These are phyloP conservation scores for Colletotrichum trifolii DNA, from an alignment of 2,329 filamentous ascomycete genomes.

Conservation along the genomic window DNA sequence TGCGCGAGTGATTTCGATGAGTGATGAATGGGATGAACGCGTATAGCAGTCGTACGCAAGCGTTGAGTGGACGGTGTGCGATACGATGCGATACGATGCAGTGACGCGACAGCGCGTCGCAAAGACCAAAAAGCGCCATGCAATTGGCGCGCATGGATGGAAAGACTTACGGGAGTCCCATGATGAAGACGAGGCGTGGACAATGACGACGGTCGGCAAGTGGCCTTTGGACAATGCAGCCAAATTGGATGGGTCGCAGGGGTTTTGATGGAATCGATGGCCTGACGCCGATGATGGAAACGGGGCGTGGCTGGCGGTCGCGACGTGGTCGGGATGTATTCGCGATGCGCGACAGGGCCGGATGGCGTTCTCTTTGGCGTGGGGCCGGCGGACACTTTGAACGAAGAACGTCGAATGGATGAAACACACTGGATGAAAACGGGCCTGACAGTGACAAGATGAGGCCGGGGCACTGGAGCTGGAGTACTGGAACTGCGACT, in stretches of 20 bases:
- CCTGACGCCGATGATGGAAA: conserved; percentile 19
- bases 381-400: conserved; percentile 23
- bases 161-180: conserved; percentile 61
- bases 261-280: not conserved
- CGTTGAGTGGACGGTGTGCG: conserved; percentile 23
- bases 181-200: conserved; percentile 39
- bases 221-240: not conserved
- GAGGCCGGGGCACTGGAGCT: conserved; percentile 12
- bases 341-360: conserved; percentile 29
- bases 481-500: conserved; percentile 4
- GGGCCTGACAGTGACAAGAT: not conserved
- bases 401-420: conserved; percentile 1
- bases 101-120: conserved; percentile 14
- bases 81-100: conserved; percentile 26
- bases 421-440: not conserved
- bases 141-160: not conserved
- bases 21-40: conserved; percentile 6
- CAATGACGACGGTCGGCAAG: not conserved
- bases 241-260: not conserved
- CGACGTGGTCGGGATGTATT: conserved; percentile 28
- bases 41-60: conserved; percentile 5
- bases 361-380: conserved; percentile 16
- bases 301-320: not conserved
- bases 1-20: conserved; percentile 2
- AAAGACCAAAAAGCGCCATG: no score